Evolutionary conservation across 2,329 filamentous ascomycete genomes (phyloP).

Genomic region (Xenoacremonium recifei): DNA sequence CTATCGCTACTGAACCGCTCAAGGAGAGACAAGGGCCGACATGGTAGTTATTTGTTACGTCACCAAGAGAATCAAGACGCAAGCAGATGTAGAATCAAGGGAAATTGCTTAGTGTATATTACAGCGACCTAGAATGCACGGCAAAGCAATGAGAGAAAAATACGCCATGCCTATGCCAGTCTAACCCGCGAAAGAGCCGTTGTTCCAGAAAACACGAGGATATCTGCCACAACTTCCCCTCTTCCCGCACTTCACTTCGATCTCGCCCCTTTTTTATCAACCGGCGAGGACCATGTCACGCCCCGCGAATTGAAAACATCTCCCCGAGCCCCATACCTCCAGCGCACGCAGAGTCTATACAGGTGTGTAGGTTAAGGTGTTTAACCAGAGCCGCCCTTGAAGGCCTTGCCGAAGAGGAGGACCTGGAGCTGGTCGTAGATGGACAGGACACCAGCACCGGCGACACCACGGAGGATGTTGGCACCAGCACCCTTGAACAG

Average conservation of each 20-base stretch:
- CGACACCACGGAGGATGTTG: slow-evolving; percentile 99
- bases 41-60: too few relatives aligned
- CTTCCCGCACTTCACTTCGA: slow-evolving; percentile 41
- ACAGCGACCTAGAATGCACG: slow-evolving; percentile 55
- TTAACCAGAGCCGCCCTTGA: slow-evolving; percentile 58
- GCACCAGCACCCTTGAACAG: slow-evolving; percentile 99
- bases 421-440: slow-evolving; percentile 99
- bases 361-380: slow-evolving; percentile 35
- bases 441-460: slow-evolving; percentile 99
- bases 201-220: slow-evolving; percentile 39
- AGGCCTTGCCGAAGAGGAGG: slow-evolving; percentile 99
- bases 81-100: slow-evolving; percentile 34
- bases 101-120: slow-evolving; percentile 62
- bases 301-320: slow-evolving; percentile 32
- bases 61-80: too few relatives aligned
- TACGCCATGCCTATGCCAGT: slow-evolving; percentile 50
- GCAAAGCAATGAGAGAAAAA: slow-evolving; percentile 43
- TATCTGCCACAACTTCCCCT: slow-evolving; percentile 42
- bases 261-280: slow-evolving; percentile 47
- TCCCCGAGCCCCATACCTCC: slow-evolving; percentile 30
- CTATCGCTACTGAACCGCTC: too few relatives aligned
- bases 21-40: too few relatives aligned
- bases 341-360: slow-evolving; percentile 39
- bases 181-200: slow-evolving; percentile 45
- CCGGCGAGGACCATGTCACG: slow-evolving; percentile 37